Evolutionary conservation across 768 basidiomycete genomes (phyloP).

Genomic region (Leccinellum luteum): DNA sequence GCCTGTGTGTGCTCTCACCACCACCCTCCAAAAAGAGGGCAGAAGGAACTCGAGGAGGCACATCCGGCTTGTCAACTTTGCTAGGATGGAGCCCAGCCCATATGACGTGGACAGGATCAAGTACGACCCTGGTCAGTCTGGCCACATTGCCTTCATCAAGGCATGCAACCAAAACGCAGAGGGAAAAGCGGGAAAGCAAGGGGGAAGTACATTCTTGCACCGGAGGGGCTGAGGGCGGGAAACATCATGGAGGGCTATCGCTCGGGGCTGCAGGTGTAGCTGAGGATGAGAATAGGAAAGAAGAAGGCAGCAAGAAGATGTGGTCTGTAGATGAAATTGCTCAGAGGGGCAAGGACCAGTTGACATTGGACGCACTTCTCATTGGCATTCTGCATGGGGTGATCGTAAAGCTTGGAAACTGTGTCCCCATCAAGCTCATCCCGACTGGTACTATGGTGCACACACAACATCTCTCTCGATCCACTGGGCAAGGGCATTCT

Average conservation of each 20-base stretch:
- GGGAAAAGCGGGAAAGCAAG: constrained; percentile 51
- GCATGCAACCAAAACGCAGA: constrained; percentile 53
- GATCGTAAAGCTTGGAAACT: constrained; percentile 89
- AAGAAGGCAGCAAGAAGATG: constrained; percentile 5
- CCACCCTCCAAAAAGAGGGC: constrained; percentile 78
- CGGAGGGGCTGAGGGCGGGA: constrained; percentile 86
- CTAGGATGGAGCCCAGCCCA: constrained; percentile 69
- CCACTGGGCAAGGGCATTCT: constrained; percentile 77
- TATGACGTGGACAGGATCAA: constrained; percentile 94
- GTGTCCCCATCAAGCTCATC: constrained; percentile 86
- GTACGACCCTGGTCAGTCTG: constrained; percentile 92
- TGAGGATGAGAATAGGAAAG: constrained; percentile 9
- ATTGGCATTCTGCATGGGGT: constrained; percentile 80
- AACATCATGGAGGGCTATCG: constrained; percentile 86
- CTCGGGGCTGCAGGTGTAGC: constrained; percentile 71
- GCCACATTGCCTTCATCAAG: constrained; percentile 88
- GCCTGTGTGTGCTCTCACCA: constrained; percentile 81
- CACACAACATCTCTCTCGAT: constrained; percentile 80
- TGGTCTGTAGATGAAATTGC: constrained; percentile 23
- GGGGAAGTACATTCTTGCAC: constrained; percentile 92
- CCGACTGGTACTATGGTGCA: constrained; percentile 92
- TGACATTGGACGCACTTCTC: constrained; percentile 63
- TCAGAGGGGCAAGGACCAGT: constrained; percentile 23
- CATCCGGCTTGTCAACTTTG: constrained; percentile 84
- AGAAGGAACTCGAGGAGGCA: constrained; percentile 85